phyloP scores from a whole-genome alignment of 1,284 basidiomycete genomes.

The Naganishia sp. region DNA sequence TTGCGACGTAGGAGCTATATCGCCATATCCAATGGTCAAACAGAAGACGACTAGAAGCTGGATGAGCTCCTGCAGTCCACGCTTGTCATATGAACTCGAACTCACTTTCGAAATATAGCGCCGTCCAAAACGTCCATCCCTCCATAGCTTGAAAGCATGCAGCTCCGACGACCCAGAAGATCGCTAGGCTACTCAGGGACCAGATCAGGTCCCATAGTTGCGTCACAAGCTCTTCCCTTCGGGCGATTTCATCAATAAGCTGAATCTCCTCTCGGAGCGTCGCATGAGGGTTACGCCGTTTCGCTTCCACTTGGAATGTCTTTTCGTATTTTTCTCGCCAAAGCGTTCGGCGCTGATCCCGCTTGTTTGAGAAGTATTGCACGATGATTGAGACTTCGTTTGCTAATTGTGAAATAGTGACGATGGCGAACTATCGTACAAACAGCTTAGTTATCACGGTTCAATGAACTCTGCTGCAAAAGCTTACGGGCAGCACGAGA shows the following conservation, averaged over 20 bases:
- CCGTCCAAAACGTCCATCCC: conserved; percentile 50
- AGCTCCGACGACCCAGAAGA: conserved; percentile 53
- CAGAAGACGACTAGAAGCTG: conserved; percentile 45
- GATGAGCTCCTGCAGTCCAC: conserved; percentile 36
- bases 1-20: conserved; percentile 44
- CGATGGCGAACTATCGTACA: conserved; percentile 44
- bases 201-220: conserved; percentile 50
- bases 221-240: conserved; percentile 47
- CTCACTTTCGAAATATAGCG: conserved; percentile 25
- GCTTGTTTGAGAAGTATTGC: conserved; percentile 45
- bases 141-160: conserved; percentile 48
- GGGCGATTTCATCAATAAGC: conserved; percentile 49
- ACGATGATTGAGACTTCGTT: conserved; percentile 54
- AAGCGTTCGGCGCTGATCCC: conserved; percentile 41
- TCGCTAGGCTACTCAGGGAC: conserved; percentile 45
- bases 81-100: not conserved
- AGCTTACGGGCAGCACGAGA: conserved; percentile 47
- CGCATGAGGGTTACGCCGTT: conserved; percentile 40
- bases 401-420: conserved; percentile 54
- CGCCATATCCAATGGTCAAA: conserved; percentile 52
- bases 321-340: conserved; percentile 49
- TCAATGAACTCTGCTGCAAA: not conserved
- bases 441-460: not conserved
- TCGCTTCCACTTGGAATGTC: conserved; percentile 44
- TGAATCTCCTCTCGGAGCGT: conserved; percentile 51